A percentile compares a stretch with the other conserved stretches of the same genome.
Evolutionary conservation across 306 rosid species (phyloP).

Genomic region (Lathyrus sativus): DNA sequence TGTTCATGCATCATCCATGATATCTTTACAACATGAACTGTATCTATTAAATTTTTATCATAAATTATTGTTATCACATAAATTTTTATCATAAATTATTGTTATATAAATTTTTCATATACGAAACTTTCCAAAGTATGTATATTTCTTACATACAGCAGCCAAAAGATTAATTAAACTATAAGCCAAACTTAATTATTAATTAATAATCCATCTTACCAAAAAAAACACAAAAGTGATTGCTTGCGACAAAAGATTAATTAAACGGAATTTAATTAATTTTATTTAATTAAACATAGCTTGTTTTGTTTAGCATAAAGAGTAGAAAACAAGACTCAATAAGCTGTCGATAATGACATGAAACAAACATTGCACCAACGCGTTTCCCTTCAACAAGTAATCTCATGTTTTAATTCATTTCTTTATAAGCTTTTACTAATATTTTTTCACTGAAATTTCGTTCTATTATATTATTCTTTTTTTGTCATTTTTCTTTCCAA

Average conservation of each 20-base stretch:
- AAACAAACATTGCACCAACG: slow-evolving; percentile 34
- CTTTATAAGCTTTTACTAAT: neutral
- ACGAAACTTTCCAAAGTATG: neutral
- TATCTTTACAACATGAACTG: neutral
- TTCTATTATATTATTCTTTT: neutral
- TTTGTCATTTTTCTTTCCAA: slow-evolving; percentile 29
- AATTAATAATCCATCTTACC: neutral
- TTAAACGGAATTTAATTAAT: slow-evolving; percentile 3
- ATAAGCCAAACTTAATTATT: slow-evolving; percentile 25
- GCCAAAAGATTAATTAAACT: slow-evolving; percentile 20
- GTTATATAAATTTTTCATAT: neutral
- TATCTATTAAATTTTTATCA: neutral
- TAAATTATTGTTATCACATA: neutral
- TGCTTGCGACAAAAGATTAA: slow-evolving; percentile 42
- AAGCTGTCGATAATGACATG: slow-evolving; percentile 37
- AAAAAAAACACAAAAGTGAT: neutral
- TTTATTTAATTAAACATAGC: neutral
- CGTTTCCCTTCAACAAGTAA: slow-evolving; percentile 35
- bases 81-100: neutral
- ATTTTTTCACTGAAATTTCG: neutral
- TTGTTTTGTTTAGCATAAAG: slow-evolving; percentile 16
- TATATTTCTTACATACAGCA: slow-evolving; percentile 2
- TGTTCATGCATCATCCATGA: neutral
- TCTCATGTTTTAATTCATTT: neutral
- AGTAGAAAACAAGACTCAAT: slow-evolving; percentile 22